Conservation (phyloP, 257 asterid genomes). For the Nicotiana sylvestris region DNA sequence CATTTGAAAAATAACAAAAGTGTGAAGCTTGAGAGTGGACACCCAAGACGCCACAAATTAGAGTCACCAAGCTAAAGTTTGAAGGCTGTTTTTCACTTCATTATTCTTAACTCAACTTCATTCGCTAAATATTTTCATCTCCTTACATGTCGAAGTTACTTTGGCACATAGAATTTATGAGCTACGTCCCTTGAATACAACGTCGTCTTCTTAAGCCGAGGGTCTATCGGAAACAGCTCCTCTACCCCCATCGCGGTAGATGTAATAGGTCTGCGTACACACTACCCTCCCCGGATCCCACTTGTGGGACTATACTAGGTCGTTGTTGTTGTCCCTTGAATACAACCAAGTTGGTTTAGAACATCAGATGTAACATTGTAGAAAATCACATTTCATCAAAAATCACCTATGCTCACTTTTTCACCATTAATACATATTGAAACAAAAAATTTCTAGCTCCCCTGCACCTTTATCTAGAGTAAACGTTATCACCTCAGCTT, state of each 20-base stretch:
- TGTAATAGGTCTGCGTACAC: too few relatives aligned
- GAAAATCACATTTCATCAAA: background rate
- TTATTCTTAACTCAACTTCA: background rate
- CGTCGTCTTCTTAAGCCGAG: background rate
- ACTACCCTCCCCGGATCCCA: too few relatives aligned
- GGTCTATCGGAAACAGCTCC: too few relatives aligned
- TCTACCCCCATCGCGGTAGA: too few relatives aligned
- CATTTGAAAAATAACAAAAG: background rate
- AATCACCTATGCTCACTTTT: background rate
- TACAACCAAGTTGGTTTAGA: background rate
- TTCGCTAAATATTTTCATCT: background rate
- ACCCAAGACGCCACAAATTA: background rate
- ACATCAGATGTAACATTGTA: background rate
- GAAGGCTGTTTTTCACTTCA: background rate
- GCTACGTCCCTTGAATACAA: background rate
- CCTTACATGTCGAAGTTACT: background rate
- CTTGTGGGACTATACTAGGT: too few relatives aligned
- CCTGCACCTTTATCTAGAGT: background rate
- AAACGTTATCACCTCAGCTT: background rate
- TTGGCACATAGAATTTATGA: background rate
- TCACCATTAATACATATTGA: background rate
- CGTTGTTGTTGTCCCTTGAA: background rate
- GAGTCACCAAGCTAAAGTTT: background rate
- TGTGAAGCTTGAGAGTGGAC: background rate
- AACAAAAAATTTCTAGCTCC: background rate